Evolutionary conservation across 495 filamentous ascomycete genomes (phyloP), one percentile per base, ranked within the genome.

Genomic region (Aspergillus ostianus): DNA sequence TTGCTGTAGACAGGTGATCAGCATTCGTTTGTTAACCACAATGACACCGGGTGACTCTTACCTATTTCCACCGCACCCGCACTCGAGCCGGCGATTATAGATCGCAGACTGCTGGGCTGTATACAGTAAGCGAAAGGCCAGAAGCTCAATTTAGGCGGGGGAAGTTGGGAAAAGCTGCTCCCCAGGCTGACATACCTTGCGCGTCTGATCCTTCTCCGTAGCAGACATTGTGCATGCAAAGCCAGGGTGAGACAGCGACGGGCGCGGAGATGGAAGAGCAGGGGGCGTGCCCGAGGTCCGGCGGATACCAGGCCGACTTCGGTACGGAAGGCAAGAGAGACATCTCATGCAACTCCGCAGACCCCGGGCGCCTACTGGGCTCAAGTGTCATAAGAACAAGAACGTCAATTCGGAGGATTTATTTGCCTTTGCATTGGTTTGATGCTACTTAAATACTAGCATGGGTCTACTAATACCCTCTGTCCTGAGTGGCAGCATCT

Each of bases 11-110:
- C 17, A 36, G 51, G 27, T 55, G 47, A 63, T 57, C 36, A 41
- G 26, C 20, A 27, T 53, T 7, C 7, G 19, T 23, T 9, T 15
- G 20, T 26, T 26, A 23, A 21, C 20, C 56, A 6, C 15, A 12
- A 47, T 26, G 59, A 49, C 23, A 4, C 23, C 18, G 45, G 57
- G 32, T 46, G 52, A 36, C 51, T 53, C 54, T 63, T 78, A 93
- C 91, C 86, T 79, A 98, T 98, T 75, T 98, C 94, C 60, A 97
- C 85, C 54, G 94, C 94, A 67, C 94, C 94, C 47, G 94, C 94
- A 19, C 88, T 89, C 55, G 91, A 88, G 57, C 93, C 93, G 45
- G 93, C 93, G 67, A 96, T 80, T 59, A 96, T 90, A 56, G 91
- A 95, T 61, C 93, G 87, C 67, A 95, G 70, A 51, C 87, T 81